phyloP scores from a whole-genome alignment of 2,329 filamentous ascomycete genomes.

The Colletotrichum sp. region DNA sequence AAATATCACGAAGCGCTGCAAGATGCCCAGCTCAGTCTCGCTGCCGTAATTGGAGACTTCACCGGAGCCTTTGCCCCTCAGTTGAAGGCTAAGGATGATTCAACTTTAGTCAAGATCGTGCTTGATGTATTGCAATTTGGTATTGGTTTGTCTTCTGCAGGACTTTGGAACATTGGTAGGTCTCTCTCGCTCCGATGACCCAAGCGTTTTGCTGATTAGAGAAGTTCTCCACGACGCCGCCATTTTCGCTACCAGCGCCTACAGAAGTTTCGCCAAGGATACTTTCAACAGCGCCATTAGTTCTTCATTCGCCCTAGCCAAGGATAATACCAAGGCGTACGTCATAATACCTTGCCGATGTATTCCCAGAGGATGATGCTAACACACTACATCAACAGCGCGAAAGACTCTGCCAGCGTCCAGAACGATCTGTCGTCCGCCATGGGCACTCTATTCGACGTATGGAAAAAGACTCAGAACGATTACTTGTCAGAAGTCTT shows the following conservation, averaged over 20 bases:
- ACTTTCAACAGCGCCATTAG: neutral
- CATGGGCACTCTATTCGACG: neutral
- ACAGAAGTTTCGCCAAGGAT: neutral
- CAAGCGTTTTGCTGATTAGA: neutral
- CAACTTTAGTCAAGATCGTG: neutral
- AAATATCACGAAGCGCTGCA: conserved; percentile 5
- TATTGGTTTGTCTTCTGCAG: neutral
- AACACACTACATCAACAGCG: neutral
- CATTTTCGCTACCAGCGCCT: neutral
- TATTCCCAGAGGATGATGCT: neutral
- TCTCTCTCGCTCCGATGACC: neutral
- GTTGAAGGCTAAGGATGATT: neutral
- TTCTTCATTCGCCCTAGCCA: neutral
- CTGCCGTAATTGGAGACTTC: neutral
- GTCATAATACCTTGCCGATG: neutral
- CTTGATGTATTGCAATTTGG: neutral
- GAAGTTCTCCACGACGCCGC: neutral
- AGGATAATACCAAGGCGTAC: neutral
- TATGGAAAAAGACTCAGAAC: conserved; percentile 1
- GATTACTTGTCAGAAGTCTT: neutral
- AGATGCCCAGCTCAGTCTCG: neutral
- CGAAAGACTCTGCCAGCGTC: neutral
- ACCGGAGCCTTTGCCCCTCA: neutral
- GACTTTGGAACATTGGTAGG: conserved; percentile 1
- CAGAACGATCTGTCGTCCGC: neutral